phyloP scores from a whole-genome alignment of 805 yeast genomes.

The Candida awuae region DNA sequence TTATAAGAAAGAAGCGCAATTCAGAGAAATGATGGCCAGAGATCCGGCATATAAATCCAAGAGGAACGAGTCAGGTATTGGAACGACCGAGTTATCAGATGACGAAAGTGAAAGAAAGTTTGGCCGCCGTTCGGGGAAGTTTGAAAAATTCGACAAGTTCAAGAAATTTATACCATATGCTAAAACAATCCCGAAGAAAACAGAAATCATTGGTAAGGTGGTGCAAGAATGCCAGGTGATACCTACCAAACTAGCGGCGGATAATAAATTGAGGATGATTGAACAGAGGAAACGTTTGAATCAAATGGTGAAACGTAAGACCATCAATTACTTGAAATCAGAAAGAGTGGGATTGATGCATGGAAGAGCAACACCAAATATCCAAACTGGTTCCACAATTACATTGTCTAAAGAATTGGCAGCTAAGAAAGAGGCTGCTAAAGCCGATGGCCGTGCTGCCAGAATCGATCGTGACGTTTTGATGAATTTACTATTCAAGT shows the following conservation, averaged over 20 bases:
- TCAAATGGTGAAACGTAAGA: constrained; percentile 34
- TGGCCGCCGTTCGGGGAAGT: constrained; percentile 7
- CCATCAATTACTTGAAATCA: constrained; percentile 48
- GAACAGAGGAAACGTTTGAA: constrained; percentile 29
- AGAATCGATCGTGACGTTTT: constrained; percentile 91
- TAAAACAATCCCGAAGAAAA: constrained; percentile 81
- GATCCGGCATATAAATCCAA: constrained; percentile 17
- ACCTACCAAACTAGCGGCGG: constrained; percentile 67
- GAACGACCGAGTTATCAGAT: constrained; percentile 18
- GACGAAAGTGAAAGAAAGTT: constrained; percentile 7
- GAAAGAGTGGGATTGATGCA: constrained; percentile 80
- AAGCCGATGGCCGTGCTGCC: constrained; percentile 77
- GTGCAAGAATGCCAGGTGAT: constrained; percentile 87
- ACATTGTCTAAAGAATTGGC: constrained; percentile 55
- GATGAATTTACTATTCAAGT: constrained; percentile 75
- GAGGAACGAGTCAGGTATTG: constrained; percentile 21
- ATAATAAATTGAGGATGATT: constrained; percentile 53
- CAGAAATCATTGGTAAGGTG: constrained; percentile 77
- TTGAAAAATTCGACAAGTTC: constrained; percentile 12
- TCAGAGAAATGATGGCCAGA: constrained; percentile 9
- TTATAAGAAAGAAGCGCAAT: constrained; percentile 14
- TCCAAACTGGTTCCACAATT: constrained; percentile 59
- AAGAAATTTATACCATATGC: constrained; percentile 64
- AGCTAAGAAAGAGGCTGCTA: constrained; percentile 44
- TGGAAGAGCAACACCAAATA: constrained; percentile 78